Base-by-base conservation (phyloP, 2,329 filamentous ascomycete species). In the Pseudocercospora musae region DNA sequence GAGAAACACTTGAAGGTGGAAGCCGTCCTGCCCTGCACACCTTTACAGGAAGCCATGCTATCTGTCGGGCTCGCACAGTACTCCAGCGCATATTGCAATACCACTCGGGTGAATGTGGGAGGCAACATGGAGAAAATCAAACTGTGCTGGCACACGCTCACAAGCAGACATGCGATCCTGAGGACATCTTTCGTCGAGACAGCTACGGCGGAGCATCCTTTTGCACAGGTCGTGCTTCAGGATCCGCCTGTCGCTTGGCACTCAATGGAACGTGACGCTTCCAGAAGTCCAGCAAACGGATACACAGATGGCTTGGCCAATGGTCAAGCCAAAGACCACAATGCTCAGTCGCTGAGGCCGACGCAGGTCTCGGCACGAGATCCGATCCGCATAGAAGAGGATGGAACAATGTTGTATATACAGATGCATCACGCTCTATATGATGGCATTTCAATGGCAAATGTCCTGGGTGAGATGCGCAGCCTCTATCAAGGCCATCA, bases 41-140 rank as follows among this genome's bases (percentile, higher is more conserved):
- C 92, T 0, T 78, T 97, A 0, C 93, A 97, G 74, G 90, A 96
- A 77, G 89, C 89, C 0, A 96, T 96, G 92, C 80, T 96, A 0
- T 88, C 87, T 2, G 84, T 85, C 8, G 77, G 77, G 25, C 68
- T 74, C 3, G 77, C 77, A 69, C 79, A 65, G 2, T 75, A 75
- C 1, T 74, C 78, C 10, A 76, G 77, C 1, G 81, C 86, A 1
- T 96, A 96, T 72, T 86, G 84, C 70, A 96, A 96, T 72, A 85
- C 84, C 53, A 85, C 91, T 60, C 75, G 88, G 0, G 84, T 96
- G 64, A 79, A 82, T 5, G 27, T 54, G 2, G 72, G 96, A 6
- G 76, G 75, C 4, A 75, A 86, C 33, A 62, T 84, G 0, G 68
- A 76, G 0, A 75, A 70, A 0, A 78, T 96, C 54, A 80, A 79